These are phyloP conservation scores for Orbilia oligospora DNA, from an alignment of 2,329 filamentous ascomycete genomes.

Conservation along the genomic window DNA sequence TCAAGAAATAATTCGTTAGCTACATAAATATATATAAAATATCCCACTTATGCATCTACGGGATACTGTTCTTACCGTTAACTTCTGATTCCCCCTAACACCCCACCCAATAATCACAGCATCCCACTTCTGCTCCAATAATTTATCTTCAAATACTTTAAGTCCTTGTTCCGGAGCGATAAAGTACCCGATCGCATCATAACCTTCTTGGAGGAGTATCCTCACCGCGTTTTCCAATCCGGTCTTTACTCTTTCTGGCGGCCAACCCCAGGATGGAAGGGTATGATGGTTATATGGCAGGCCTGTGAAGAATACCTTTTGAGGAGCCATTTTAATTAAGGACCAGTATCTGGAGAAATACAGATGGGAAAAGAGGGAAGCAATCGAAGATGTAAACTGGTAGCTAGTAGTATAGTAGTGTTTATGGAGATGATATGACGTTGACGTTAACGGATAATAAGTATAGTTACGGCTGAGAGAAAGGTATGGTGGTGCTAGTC, in stretches of 20 bases:
- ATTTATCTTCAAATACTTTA: conserved; percentile 53
- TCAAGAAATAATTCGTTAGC: background rate
- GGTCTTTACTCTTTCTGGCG: conserved; percentile 49
- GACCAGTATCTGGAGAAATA: background rate
- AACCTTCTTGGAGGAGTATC: conserved; percentile 47
- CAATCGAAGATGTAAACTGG: background rate
- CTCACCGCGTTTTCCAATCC: conserved; percentile 45
- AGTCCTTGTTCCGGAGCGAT: conserved; percentile 53
- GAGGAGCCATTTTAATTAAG: conserved; percentile 33
- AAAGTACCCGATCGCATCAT: conserved; percentile 58
- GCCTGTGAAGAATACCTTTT: conserved; percentile 52
- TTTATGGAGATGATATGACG: background rate
- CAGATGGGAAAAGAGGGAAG: too few relatives aligned
- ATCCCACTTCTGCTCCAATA: conserved; percentile 54
- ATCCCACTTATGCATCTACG: too few relatives aligned
- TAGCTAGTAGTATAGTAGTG: background rate
- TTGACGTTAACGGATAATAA: background rate
- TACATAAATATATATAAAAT: too few relatives aligned
- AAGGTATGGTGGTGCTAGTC: background rate
- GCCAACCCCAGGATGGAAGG: conserved; percentile 56
- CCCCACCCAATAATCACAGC: conserved; percentile 60
- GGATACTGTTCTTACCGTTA: conserved; percentile 37
- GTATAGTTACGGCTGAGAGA: background rate
- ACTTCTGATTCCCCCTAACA: conserved; percentile 52
- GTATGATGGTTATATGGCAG: conserved; percentile 56